A percentile compares a stretch with the other conserved stretches of the same genome.
phyloP scores from a whole-genome alignment of 768 basidiomycete genomes.

The Suillus placidus region DNA sequence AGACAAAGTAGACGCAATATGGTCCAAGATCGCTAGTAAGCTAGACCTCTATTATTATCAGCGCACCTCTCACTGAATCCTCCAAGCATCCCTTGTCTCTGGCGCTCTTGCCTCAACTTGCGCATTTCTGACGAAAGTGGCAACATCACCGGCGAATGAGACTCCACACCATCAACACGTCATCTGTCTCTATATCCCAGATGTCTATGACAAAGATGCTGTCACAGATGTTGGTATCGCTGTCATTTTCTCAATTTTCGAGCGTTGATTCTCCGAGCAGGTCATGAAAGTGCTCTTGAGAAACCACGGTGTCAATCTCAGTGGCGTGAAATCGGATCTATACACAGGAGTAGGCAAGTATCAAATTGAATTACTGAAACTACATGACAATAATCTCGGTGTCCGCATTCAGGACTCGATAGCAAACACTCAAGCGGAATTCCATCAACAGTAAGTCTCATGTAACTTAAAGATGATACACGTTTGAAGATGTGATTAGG shows the following conservation, averaged over 20 bases:
- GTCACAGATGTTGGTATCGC: constrained; percentile 51
- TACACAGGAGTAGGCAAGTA: constrained; percentile 62
- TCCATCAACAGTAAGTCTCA: constrained; percentile 58
- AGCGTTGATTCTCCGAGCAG: constrained; percentile 28
- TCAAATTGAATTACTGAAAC: not conserved
- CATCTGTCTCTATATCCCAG: constrained; percentile 71
- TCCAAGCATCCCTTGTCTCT: constrained; percentile 60
- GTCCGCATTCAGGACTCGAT: constrained; percentile 54
- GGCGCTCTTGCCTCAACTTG: constrained; percentile 63
- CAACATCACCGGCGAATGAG: constrained; percentile 58
- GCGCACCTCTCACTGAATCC: constrained; percentile 2
- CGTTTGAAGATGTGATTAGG: constrained; percentile 38
- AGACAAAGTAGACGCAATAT: constrained; percentile 65
- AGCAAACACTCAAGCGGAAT: constrained; percentile 79
- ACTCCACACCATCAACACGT: constrained; percentile 58
- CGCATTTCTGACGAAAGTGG: constrained; percentile 63
- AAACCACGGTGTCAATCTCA: constrained; percentile 64
- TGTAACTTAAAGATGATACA: constrained; percentile 5
- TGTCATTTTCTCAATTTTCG: not conserved
- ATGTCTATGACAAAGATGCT: constrained; percentile 66
- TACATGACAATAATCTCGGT: not conserved
- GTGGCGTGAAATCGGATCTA: constrained; percentile 72
- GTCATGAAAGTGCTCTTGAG: constrained; percentile 71
- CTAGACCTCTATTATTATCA: constrained; percentile 3
- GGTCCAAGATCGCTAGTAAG: constrained; percentile 65